phyloP scores from a whole-genome alignment of 192 early-diverging fungal genomes.

The Haplosporangium gracile region DNA sequence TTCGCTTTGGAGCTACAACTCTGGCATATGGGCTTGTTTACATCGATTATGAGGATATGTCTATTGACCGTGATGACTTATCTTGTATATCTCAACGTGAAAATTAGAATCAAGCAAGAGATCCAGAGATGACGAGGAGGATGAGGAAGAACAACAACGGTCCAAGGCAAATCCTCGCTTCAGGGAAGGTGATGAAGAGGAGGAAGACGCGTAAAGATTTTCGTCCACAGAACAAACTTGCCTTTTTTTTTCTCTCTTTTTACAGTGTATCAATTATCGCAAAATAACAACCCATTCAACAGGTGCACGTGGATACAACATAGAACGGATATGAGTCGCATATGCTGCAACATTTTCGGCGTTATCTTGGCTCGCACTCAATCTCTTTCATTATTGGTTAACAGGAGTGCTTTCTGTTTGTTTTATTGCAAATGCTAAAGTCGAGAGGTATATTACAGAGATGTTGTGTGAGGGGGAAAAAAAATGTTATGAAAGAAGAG shows the following conservation, averaged over 20 bases:
- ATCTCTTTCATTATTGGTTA: background rate
- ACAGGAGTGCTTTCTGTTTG: background rate
- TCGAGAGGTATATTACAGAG: background rate
- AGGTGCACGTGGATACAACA: background rate
- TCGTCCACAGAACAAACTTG: background rate
- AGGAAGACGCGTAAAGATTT: slow-evolving; percentile 50
- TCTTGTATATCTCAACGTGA: background rate
- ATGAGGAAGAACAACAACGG: slow-evolving; percentile 39
- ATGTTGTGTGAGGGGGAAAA: background rate
- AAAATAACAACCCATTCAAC: background rate
- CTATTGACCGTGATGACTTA: background rate
- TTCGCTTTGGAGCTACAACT: background rate
- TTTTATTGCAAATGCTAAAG: slow-evolving; percentile 9
- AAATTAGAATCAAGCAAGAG: slow-evolving; percentile 32
- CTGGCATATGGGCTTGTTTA: background rate
- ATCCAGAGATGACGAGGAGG: slow-evolving; percentile 49
- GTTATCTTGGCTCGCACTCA: background rate
- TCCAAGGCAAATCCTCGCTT: slow-evolving; percentile 58
- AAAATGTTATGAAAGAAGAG: background rate
- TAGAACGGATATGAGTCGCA: background rate
- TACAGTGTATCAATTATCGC: background rate
- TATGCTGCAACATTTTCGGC: background rate
- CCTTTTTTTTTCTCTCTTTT: background rate
- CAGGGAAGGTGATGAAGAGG: slow-evolving; percentile 56
- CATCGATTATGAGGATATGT: background rate